Evolutionary conservation across 805 yeast species (phyloP).

Genomic region (Kazachstania psychrophila): DNA sequence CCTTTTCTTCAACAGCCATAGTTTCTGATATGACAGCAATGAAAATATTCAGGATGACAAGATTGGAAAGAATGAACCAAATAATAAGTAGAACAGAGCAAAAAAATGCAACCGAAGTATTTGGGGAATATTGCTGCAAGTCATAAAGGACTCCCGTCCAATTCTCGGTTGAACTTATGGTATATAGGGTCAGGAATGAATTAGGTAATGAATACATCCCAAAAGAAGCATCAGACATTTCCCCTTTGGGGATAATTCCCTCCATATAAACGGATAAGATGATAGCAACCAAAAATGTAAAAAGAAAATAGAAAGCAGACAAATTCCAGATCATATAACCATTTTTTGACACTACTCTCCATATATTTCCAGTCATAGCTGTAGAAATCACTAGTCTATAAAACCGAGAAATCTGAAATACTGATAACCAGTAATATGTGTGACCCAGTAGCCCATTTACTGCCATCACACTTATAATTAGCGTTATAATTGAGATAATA

Average conservation of each 20-base stretch:
- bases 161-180: constrained; percentile 84
- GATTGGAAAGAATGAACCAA: constrained; percentile 79
- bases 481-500: constrained; percentile 49
- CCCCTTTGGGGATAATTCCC: constrained; percentile 50
- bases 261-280: constrained; percentile 64
- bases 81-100: constrained; percentile 54
- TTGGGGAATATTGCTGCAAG: constrained; percentile 46
- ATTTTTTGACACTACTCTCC: constrained; percentile 66
- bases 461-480: constrained; percentile 46
- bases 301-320: constrained; percentile 60
- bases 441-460: constrained; percentile 40
- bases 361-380: constrained; percentile 49
- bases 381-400: constrained; percentile 60
- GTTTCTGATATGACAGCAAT: constrained; percentile 85
- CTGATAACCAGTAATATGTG: constrained; percentile 70
- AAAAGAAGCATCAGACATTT: constrained; percentile 40
- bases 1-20: constrained; percentile 60
- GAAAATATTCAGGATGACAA: constrained; percentile 74
- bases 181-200: constrained; percentile 63
- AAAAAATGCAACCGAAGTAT: constrained; percentile 42
- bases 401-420: constrained; percentile 64
- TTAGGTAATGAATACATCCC: constrained; percentile 65
- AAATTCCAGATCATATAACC: constrained; percentile 57
- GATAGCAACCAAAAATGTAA: constrained; percentile 52
- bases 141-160: constrained; percentile 72